These are phyloP conservation scores for Tulasnella sp. DNA, from an alignment of 768 basidiomycete species.

Conservation along the genomic window DNA sequence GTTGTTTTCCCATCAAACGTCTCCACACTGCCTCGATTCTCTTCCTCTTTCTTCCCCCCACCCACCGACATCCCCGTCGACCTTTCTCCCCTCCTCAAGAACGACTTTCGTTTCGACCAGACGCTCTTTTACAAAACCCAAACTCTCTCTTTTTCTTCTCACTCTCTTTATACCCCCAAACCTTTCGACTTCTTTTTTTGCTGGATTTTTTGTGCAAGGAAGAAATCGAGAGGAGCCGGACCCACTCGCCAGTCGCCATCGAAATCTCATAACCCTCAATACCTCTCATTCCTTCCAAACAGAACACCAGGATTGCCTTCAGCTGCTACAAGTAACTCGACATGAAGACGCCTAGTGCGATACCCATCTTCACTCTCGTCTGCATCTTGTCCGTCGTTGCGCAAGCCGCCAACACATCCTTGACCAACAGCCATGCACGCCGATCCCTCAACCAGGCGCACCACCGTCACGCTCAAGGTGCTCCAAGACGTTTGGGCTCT, in stretches of 20 bases:
- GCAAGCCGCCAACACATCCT: conserved; percentile 33
- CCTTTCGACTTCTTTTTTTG: background rate
- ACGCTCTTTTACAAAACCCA: background rate
- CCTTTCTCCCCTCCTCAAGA: background rate
- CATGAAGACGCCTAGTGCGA: conserved; percentile 15
- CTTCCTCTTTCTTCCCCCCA: background rate
- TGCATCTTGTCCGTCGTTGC: conserved; percentile 21
- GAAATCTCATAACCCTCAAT: background rate
- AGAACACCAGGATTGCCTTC: background rate
- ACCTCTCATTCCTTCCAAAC: background rate
- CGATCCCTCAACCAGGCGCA: conserved; percentile 24
- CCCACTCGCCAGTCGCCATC: background rate
- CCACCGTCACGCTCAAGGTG: conserved; percentile 12
- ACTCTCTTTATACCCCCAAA: background rate
- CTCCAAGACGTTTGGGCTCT: background rate
- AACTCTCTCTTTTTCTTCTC: background rate
- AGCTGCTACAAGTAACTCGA: background rate
- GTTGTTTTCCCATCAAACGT: conserved; percentile 1
- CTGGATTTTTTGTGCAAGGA: background rate
- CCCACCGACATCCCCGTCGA: background rate
- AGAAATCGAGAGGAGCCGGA: background rate
- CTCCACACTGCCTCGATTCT: background rate
- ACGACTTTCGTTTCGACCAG: background rate
- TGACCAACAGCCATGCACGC: conserved; percentile 27
- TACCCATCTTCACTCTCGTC: conserved; percentile 24